phyloP scores from a whole-genome alignment of 345 rosid genomes.

The Microcos paniculata region DNA sequence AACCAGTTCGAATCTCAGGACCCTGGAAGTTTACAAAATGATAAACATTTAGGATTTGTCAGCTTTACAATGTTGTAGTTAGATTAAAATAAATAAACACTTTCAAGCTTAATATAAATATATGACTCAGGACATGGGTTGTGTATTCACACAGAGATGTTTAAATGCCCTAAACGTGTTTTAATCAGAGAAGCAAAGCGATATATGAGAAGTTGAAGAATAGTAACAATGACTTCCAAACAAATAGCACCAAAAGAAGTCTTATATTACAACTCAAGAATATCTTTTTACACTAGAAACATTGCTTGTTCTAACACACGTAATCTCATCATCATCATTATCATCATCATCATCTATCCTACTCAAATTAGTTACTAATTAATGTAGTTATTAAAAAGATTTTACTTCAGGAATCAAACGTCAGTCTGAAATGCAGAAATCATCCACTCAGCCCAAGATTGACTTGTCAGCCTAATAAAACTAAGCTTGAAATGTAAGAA shows the following conservation, averaged over 20 bases:
- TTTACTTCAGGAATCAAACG: neutral
- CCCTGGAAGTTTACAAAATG: slow-evolving; percentile 42
- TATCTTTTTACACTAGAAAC: neutral
- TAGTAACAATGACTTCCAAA: neutral
- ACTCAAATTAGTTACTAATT: neutral
- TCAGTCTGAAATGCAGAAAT: neutral
- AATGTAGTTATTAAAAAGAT: neutral
- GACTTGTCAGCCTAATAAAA: no score
- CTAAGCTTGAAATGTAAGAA: no score
- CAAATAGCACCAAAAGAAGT: neutral
- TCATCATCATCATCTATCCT: neutral
- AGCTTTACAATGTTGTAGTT: neutral
- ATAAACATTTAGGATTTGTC: neutral
- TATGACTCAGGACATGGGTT: neutral
- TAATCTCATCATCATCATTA: neutral
- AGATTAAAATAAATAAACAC: neutral
- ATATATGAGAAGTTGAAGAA: neutral
- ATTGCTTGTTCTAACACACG: neutral
- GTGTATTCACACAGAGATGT: neutral
- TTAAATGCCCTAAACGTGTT: neutral
- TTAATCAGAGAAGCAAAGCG: neutral
- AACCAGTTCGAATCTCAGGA: slow-evolving; percentile 85
- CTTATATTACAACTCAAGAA: neutral
- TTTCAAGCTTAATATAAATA: neutral
- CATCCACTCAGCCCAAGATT: neutral